phyloP scores from a whole-genome alignment of 805 yeast species.

The Candida pseudofarinosa region DNA sequence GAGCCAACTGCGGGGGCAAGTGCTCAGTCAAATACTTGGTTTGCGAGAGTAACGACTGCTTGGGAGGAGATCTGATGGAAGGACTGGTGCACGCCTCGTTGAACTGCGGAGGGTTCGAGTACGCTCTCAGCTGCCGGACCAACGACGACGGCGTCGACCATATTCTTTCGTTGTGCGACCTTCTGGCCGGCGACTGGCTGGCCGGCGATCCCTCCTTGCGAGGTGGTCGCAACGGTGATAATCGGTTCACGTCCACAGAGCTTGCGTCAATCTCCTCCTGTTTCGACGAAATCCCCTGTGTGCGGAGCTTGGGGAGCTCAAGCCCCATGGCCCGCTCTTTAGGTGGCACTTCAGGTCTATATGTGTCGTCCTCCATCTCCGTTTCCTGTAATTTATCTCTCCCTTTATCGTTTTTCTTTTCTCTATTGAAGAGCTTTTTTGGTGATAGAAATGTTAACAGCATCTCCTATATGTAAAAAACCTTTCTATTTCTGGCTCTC shows the following conservation, averaged over 20 bases:
- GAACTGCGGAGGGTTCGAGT: conserved; percentile 11
- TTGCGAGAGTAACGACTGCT: conserved; percentile 13
- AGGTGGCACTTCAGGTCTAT: conserved; percentile 2
- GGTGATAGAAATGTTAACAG: conserved; percentile 4
- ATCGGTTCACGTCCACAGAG: not conserved
- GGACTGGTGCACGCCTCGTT: conserved; percentile 8
- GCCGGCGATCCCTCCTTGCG: conserved; percentile 1
- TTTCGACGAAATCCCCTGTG: conserved; percentile 2
- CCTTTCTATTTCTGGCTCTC: too few species aligned
- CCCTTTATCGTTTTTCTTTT: not conserved
- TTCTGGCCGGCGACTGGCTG: conserved; percentile 7
- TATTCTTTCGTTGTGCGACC: conserved; percentile 26
- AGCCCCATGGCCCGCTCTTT: not conserved
- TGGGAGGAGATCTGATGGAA: conserved; percentile 8
- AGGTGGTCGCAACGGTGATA: conserved; percentile 3
- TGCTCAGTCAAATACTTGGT: conserved; percentile 18
- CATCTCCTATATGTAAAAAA: too few species aligned
- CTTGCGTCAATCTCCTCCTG: not conserved
- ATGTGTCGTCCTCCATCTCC: not conserved
- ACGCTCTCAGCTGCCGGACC: conserved; percentile 29
- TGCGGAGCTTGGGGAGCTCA: conserved; percentile 6
- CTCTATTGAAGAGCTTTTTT: conserved; percentile 1
- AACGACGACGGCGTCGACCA: conserved; percentile 31
- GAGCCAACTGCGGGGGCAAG: conserved; percentile 63
- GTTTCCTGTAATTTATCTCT: not conserved